Evolutionary conservation across 345 rosid species (phyloP).

Genomic region (Pistacia integerrima): DNA sequence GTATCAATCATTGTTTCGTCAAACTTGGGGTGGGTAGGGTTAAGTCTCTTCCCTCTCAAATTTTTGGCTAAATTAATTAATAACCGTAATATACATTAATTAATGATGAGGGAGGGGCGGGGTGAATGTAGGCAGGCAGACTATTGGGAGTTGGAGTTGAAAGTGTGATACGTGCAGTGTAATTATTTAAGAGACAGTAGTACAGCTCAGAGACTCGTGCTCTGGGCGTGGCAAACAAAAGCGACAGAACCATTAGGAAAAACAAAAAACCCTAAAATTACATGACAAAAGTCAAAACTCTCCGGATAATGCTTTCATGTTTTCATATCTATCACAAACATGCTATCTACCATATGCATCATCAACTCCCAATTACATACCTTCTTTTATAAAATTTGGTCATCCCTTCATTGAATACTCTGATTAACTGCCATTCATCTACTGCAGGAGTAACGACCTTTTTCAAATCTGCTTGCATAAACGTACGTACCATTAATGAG

Average conservation of each 20-base stretch:
- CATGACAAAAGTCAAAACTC: neutral
- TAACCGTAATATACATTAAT: too few species aligned
- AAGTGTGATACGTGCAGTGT: neutral
- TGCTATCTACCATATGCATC: neutral
- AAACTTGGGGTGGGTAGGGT: too few species aligned
- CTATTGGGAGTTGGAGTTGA: too few species aligned
- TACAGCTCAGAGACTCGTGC: neutral
- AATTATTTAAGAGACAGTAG: neutral
- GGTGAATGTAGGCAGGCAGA: too few species aligned
- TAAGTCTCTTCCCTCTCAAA: too few species aligned
- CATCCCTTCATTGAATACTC: neutral
- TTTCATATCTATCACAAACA: too few species aligned
- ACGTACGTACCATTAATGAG: too few species aligned
- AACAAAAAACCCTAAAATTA: neutral
- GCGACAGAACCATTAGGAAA: neutral
- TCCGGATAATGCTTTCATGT: neutral
- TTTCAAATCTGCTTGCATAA: too few species aligned
- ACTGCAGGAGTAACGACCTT: neutral
- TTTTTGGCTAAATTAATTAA: neutral
- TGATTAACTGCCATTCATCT: neutral
- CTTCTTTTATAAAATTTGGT: too few species aligned
- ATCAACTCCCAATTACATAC: neutral
- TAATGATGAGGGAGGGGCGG: too few species aligned
- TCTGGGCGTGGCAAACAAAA: neutral
- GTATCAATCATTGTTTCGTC: too few species aligned